Conservation (phyloP, 371 early-diverging fungal species). For the Apophysomyces variabilis region DNA sequence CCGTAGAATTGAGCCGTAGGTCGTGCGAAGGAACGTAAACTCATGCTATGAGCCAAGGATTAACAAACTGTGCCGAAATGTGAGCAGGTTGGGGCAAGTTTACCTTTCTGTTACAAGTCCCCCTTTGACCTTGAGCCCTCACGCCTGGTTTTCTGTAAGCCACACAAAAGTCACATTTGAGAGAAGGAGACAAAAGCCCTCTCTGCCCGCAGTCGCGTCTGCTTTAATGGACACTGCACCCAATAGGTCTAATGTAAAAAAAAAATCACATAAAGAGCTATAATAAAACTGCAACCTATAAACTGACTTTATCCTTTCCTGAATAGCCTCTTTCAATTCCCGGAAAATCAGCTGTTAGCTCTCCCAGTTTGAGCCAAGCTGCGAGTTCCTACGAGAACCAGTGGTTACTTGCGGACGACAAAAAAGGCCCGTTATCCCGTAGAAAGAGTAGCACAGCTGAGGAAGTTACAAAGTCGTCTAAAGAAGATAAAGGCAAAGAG, state of each 20-base stretch:
- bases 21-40: slow-evolving; percentile 2
- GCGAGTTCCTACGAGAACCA: slow-evolving; percentile 15
- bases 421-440: neutral
- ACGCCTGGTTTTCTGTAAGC: neutral
- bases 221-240: slow-evolving; percentile 8
- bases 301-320: neutral
- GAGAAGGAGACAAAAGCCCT: neutral
- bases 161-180: slow-evolving; percentile 1
- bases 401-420: slow-evolving; percentile 12
- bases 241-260: slow-evolving; percentile 1
- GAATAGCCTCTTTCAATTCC: slow-evolving; percentile 3
- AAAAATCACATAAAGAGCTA: neutral
- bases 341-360: neutral
- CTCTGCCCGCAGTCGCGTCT: neutral
- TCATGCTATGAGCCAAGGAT: neutral
- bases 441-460: slow-evolving; percentile 10
- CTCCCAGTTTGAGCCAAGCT: neutral
- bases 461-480: slow-evolving; percentile 4
- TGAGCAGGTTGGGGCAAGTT: too few species aligned
- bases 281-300: neutral
- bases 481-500: slow-evolving; percentile 23
- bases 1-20: neutral
- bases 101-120: neutral
- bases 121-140: neutral
- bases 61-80: neutral